These are phyloP conservation scores for Alternaria panax DNA, from an alignment of 2,329 filamentous ascomycete genomes.

Conservation along the genomic window DNA sequence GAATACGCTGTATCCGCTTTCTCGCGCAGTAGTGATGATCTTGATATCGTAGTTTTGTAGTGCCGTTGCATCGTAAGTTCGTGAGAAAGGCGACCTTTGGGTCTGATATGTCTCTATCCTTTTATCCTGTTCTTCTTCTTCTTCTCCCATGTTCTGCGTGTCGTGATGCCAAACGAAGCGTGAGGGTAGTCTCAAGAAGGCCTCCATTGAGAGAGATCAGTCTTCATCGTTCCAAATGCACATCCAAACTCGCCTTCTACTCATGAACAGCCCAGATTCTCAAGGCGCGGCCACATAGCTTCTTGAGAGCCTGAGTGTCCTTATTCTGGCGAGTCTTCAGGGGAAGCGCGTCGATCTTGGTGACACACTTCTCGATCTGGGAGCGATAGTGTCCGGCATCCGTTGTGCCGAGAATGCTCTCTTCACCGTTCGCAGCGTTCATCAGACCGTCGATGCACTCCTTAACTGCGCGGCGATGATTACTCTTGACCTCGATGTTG, in stretches of 20 bases:
- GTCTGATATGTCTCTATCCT: not conserved
- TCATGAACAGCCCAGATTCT: slow-evolving; percentile 9
- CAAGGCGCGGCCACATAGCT: slow-evolving; percentile 5
- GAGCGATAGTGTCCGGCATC: slow-evolving; percentile 2
- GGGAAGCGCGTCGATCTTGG: not conserved
- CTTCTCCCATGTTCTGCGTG: not conserved
- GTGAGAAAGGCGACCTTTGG: not conserved
- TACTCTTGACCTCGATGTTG: not conserved
- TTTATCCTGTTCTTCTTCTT: not conserved
- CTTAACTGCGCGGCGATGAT: not conserved
- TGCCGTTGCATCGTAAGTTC: not conserved
- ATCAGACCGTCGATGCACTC: not conserved
- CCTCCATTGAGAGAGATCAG: not conserved
- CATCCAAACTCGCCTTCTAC: not conserved
- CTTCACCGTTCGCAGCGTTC: slow-evolving; percentile 1
- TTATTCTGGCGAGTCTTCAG: not conserved
- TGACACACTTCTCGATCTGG: slow-evolving; percentile 6
- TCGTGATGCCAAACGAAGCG: not conserved
- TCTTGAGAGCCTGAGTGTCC: slow-evolving; percentile 5
- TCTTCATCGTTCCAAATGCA: not conserved
- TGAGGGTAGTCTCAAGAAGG: fast-evolving
- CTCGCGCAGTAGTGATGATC: too few relatives aligned
- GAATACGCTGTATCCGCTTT: too few relatives aligned
- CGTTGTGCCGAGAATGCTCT: slow-evolving; percentile 1
- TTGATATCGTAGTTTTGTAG: not conserved